Evolutionary conservation across 305 asterid species (phyloP).

Genomic region (Fraxinus dipetala): DNA sequence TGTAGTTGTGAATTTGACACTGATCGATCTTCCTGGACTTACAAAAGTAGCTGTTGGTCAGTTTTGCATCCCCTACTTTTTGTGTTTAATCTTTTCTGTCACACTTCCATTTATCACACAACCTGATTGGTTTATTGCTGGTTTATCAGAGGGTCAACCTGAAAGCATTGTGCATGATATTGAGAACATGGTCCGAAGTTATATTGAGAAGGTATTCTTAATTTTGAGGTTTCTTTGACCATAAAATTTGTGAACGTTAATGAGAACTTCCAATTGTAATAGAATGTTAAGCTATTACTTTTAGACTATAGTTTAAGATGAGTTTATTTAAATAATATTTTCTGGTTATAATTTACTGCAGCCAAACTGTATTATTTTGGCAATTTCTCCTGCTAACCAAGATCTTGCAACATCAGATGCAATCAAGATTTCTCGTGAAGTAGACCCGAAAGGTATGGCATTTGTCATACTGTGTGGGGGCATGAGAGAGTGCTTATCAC

Average conservation of each 20-base stretch:
- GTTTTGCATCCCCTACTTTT: conserved; percentile 19
- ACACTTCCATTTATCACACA: not conserved
- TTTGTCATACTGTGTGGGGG: not conserved
- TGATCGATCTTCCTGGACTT: conserved; percentile 96
- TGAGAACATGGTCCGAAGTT: conserved; percentile 93
- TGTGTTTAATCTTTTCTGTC: not conserved
- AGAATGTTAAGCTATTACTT: not conserved
- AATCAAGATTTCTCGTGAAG: conserved; percentile 90
- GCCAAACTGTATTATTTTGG: conserved; percentile 93
- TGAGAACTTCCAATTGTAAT: not conserved
- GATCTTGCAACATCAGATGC: conserved; percentile 99
- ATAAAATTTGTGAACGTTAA: not conserved
- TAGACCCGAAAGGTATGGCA: conserved; percentile 81
- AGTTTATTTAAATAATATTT: conserved; percentile 15
- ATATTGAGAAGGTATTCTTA: conserved; percentile 76
- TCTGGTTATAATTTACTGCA: conserved; percentile 40
- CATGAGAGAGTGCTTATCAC: not conserved
- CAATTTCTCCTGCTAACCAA: conserved; percentile 97
- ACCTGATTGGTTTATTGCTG: conserved; percentile 11
- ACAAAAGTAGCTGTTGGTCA: conserved; percentile 97
- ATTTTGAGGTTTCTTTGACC: not conserved
- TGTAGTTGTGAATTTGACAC: conserved; percentile 92
- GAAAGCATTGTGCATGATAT: conserved; percentile 80
- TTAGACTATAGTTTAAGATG: conserved; percentile 16
- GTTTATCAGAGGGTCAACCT: conserved; percentile 70